Conservation (phyloP, 768 basidiomycete genomes). For the Polyporus arcularius region DNA sequence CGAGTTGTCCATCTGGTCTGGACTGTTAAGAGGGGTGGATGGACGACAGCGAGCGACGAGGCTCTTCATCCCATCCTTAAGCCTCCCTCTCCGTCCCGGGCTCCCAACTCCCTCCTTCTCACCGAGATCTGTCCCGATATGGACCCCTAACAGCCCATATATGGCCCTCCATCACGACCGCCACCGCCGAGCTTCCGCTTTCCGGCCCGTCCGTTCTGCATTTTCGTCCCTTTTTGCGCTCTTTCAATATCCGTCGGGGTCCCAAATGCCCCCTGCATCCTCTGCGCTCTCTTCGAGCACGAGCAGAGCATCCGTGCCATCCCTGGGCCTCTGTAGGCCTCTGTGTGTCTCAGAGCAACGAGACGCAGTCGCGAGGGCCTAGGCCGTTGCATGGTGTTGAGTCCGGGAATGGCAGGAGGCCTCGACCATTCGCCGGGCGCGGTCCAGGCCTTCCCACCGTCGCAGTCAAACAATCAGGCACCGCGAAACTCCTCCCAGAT, state of each 20-base stretch:
- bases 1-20: conserved; percentile 29
- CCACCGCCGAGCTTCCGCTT: background rate
- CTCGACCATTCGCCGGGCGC: conserved; percentile 2
- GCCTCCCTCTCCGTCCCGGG: background rate
- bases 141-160: background rate
- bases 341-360: background rate
- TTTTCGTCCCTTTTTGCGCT: background rate
- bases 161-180: conserved; percentile 1
- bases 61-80: conserved; percentile 1
- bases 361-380: background rate
- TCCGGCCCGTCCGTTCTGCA: background rate
- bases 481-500: conserved; percentile 7
- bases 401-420: conserved; percentile 1
- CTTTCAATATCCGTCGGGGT: background rate
- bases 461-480: conserved; percentile 21
- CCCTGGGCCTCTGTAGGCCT: background rate
- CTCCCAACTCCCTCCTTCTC: conserved; percentile 1
- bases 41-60: conserved; percentile 2
- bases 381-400: background rate
- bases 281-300: background rate
- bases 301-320: background rate
- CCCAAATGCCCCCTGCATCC: background rate
- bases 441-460: conserved; percentile 15
- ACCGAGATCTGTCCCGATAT: conserved; percentile 15
- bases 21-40: conserved; percentile 17